These are phyloP conservation scores for Ustilago esculenta DNA, from an alignment of 1,284 basidiomycete genomes.

Conservation along the genomic window DNA sequence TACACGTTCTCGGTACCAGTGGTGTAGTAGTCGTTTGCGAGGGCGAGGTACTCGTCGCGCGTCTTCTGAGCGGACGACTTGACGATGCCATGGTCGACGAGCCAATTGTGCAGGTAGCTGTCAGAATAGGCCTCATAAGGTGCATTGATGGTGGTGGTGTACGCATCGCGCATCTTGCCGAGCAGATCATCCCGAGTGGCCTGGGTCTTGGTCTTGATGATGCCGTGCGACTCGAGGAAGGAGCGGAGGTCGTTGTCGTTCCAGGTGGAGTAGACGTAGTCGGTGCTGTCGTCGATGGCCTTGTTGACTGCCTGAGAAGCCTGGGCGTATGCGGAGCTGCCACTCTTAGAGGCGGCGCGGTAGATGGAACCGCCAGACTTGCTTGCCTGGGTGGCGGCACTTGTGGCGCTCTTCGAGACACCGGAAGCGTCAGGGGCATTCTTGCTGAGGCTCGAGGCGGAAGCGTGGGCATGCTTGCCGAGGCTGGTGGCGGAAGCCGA, in stretches of 20 bases:
- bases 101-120: slow-evolving; percentile 65
- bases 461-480: slow-evolving; percentile 18
- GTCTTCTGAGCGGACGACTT: slow-evolving; percentile 53
- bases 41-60: slow-evolving; percentile 55
- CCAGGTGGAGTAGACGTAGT: slow-evolving; percentile 65
- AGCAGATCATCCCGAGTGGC: slow-evolving; percentile 60
- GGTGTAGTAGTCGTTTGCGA: slow-evolving; percentile 64
- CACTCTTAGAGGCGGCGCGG: slow-evolving; percentile 50
- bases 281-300: slow-evolving; percentile 56
- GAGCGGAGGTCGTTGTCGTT: slow-evolving; percentile 55
- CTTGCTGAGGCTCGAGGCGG: slow-evolving; percentile 29
- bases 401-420: slow-evolving; percentile 40
- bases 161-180: slow-evolving; percentile 49
- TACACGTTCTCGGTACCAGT: slow-evolving; percentile 55
- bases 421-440: slow-evolving; percentile 32
- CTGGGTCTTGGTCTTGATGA: slow-evolving; percentile 58
- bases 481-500: slow-evolving; percentile 22
- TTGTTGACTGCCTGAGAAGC: slow-evolving; percentile 38
- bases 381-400: slow-evolving; percentile 45
- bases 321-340: slow-evolving; percentile 47
- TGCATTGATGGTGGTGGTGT: slow-evolving; percentile 54
- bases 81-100: slow-evolving; percentile 61
- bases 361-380: slow-evolving; percentile 39
- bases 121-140: slow-evolving; percentile 62
- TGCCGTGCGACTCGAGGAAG: slow-evolving; percentile 55